phyloP scores from a whole-genome alignment of 169 alveolate genomes.

The Eimeria praecox region DNA sequence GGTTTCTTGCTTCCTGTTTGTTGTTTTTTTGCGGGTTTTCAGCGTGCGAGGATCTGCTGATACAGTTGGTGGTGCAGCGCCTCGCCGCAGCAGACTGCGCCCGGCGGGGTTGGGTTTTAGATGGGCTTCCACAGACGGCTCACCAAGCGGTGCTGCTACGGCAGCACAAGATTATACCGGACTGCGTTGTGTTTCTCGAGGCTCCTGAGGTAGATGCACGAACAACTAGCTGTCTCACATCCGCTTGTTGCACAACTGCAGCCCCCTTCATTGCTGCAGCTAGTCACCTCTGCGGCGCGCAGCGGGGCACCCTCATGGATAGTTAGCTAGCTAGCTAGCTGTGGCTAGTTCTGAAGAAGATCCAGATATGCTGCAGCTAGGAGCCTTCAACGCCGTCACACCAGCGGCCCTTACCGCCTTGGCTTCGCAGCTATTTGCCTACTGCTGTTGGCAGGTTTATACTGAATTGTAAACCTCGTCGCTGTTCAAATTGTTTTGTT shows the following conservation, averaged over 20 bases:
- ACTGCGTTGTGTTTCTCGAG: conserved; percentile 88
- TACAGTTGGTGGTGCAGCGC: conserved; percentile 89
- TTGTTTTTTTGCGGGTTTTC: conserved; percentile 17
- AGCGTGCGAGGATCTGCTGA: conserved; percentile 88
- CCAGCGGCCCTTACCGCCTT: neutral
- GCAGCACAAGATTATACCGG: conserved; percentile 88
- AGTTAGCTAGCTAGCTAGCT: neutral
- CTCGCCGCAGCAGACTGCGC: conserved; percentile 90
- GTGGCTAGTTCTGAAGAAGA: neutral
- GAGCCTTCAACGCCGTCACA: neutral
- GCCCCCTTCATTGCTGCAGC: neutral
- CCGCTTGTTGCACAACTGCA: neutral
- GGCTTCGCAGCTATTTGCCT: neutral
- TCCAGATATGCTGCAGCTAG: neutral
- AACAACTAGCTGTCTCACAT: neutral
- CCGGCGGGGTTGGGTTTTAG: conserved; percentile 92
- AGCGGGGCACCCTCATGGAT: too few relatives aligned
- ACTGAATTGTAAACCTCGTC: neutral
- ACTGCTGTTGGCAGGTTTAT: neutral
- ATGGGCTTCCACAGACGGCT: conserved; percentile 91
- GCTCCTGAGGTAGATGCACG: conserved; percentile 15
- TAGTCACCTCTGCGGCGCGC: neutral
- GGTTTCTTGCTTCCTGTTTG: neutral
- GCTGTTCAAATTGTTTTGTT: neutral
- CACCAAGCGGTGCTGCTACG: conserved; percentile 87